phyloP scores from a whole-genome alignment of 257 asterid species.

The Capsicum rhomboideum region DNA sequence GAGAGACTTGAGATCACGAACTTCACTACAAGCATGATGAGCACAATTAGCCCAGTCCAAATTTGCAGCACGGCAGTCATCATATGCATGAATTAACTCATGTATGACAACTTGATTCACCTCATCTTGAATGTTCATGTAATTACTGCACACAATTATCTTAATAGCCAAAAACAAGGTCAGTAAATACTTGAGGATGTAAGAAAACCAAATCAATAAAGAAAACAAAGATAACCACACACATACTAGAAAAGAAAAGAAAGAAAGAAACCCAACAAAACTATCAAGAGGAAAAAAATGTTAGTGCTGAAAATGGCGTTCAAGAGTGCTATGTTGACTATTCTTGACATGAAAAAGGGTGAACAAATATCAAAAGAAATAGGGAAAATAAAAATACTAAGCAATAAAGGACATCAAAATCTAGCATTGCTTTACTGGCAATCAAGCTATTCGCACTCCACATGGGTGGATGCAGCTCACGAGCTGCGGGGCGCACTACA shows the following conservation, averaged over 20 bases:
- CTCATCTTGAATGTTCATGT: conserved; percentile 69
- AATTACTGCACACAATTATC: conserved; percentile 73
- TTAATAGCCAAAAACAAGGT: conserved; percentile 7
- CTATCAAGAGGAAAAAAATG: not conserved
- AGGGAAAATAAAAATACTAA: not conserved
- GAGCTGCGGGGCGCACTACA: not conserved
- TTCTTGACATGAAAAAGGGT: not conserved
- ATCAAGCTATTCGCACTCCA: not conserved
- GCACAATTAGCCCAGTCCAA: conserved; percentile 81
- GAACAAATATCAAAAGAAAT: not conserved
- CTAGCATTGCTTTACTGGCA: not conserved
- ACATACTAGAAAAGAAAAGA: not conserved
- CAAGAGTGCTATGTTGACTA: conserved; percentile 9
- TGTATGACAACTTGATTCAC: conserved; percentile 87
- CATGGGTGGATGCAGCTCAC: not conserved
- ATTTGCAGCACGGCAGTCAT: conserved; percentile 80
- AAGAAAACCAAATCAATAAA: not conserved
- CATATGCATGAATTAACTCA: conserved; percentile 94
- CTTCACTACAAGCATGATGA: conserved; percentile 95
- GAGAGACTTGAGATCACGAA: conserved; percentile 8
- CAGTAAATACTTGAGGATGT: not conserved
- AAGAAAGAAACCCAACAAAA: not conserved
- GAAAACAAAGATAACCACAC: not conserved
- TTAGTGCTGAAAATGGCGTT: not conserved
- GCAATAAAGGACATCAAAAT: not conserved